Base-by-base conservation (phyloP, 352 stramenopile species). In the Phytophthora megakarya region DNA sequence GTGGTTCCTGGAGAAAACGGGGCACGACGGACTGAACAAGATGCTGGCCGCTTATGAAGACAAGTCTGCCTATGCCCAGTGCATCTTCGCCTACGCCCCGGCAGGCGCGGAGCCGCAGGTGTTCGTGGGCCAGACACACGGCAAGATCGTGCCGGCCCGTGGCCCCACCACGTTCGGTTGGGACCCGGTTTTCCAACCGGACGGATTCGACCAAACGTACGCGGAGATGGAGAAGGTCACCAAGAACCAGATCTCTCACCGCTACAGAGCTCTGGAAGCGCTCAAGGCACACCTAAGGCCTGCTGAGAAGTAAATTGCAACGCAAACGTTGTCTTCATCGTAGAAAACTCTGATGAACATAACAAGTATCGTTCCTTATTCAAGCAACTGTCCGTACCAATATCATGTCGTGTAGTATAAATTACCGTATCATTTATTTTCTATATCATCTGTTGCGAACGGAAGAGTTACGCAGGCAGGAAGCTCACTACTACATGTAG, bases 1-100 rank as follows among this genome's bases (percentile, higher is more conserved):
- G 81, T 99, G 96, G 95, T 99, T 99, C 65, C 78, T 99, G 10
- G 92, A 99, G 35, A 98, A 97, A 67, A 98, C 89, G 55, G 95
- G 94, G 53, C 93, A 88, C 84, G 93, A 53, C 43, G 97, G 80
- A 39, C 97, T 88, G 67, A 99, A 98, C 73, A 97, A 98, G 59
- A 80, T 99, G 77, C 73, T 99, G 38, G 78, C 80, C 12, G 94
- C 82, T 6, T 99, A 97, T 67, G 80, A 95, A 35, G 96, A 99
- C 82, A 98, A 98, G 71, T 92, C 83, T 44, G 97, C 96, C 5
- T 98, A 98, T 72, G 97, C 96, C 43, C 88, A 98, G 75, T 99
- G 96, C 72, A 97, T 98, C 59, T 98, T 99, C 71, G 96, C 96
- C 33, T 98, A 97, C 53, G 92, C 79, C 25, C 67, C 62, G 13